Base-by-base conservation (phyloP, 805 yeast genomes). In the Debaryomyces tyrocola region DNA sequence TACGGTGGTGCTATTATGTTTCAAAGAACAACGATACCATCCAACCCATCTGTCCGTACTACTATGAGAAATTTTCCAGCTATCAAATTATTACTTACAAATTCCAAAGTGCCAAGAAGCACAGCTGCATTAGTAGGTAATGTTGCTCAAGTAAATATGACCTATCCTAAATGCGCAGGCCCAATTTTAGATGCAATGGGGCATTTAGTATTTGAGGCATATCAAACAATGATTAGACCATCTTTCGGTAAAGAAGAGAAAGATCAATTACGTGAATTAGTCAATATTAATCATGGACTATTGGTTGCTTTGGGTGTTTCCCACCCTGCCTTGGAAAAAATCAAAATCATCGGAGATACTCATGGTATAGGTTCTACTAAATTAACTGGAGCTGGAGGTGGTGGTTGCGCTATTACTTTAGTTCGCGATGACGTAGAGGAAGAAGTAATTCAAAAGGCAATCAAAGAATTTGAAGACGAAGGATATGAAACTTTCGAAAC, bases 351-450 rank as follows among this genome's bases (percentile, higher is more conserved):
- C n/a, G 78, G 89, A 20, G 91, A 87, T 58, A 76, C 74, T 42
- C 57, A 80, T 46, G 62, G 71, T 4, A 64, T 94, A 14, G 99
- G 99, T 6, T 83, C 86, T 47, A 92, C 99, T 0, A 94, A 94
- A 64, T 77, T 94, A 45, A 94, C 99, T 0, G 99, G 99, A 36
- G 99, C 99, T 0, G 99, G 99, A 31, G 99, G 99, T 17, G 99
- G 99, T 42, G 99, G 99, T 2, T 94, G 99, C 73, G 96, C 98
- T 9, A 85, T 94, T 46, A 94, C 98, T 0, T 67, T 94, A 33
- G 73, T 91, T 12, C 70, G 79, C 40, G 82, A 78, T 35, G 73
- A 69, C 2, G 67, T 63, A 1, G 55, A 56, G 0, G 72, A 64
- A 15, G 61, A 54, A 1, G 64, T 60, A 3, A 61, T 79, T 6